Base-by-base conservation (phyloP, 1,139 yeast species). In the Pichiaceae sp. region DNA sequence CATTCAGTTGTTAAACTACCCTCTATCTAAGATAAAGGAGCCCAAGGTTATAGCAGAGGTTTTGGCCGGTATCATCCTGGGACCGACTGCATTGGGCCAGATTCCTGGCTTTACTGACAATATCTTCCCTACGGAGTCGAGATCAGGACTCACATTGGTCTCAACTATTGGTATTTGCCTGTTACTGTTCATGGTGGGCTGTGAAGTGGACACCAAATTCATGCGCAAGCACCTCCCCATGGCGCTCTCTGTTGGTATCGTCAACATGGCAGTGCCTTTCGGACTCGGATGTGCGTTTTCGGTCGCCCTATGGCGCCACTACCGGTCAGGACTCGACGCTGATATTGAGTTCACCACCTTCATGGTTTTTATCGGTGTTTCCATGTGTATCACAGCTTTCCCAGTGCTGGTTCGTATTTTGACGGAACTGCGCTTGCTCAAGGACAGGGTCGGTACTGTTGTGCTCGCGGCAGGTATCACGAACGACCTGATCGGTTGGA, bases 401-500 rank as follows among this genome's bases (percentile, higher is more conserved):
- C 94, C 94, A 0, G 94, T 83, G 6, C 62, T 83, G 46, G 89
- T 85, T 1, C 74, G 93, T 53, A 83, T 83, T 30, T 60, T 83
- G 43, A 77, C 86, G 3, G 91, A 81, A 52, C 63, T 83, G 43
- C 70, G 82, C 46, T 62, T 83, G 45, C 70, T 80, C 35, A 75
- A 77, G 37, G 87, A 80, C 49, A 64, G 83, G 40, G 87, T 81
- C 8, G 93, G 93, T 25, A 73, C 79, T n/a, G 72, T 82, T 36
- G 91, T 80, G 12, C 62, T 83, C 38, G 82, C 89, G 3, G 91
- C 93, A 2, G 94, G 93, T 35, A 80, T 82, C 40, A 70, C 78
- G 32, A 83, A 83, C 52, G 94, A 83, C 53, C 70, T 83, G 47
- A 56, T 79, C n/a, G 93, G 93, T 3, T 83, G 93, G 94, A 73